Percentiles rank a stretch among this genome's conserved stretches.
These are phyloP conservation scores for Calonectria crousiana DNA, from an alignment of 2,329 filamentous ascomycete species.

Conservation along the genomic window DNA sequence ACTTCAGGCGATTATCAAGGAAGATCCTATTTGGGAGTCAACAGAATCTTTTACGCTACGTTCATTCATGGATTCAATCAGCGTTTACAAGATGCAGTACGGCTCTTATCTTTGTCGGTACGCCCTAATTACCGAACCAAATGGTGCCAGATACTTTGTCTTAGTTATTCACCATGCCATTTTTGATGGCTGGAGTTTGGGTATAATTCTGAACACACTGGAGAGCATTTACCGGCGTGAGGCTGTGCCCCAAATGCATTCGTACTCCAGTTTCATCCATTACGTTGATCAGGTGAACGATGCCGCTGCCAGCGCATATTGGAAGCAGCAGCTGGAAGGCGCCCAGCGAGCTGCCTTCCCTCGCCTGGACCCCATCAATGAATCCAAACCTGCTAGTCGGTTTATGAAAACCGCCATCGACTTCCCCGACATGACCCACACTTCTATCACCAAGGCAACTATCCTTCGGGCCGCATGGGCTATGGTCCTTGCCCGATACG, in stretches of 20 bases:
- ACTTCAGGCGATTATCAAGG: neutral
- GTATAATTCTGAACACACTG: neutral
- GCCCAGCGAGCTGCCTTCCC: slow-evolving; percentile 7
- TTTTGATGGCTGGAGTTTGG: slow-evolving; percentile 40
- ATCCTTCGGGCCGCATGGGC: slow-evolving; percentile 13
- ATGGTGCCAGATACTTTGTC: neutral
- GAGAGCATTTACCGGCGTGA: neutral
- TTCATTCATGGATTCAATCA: neutral
- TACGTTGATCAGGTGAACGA: neutral
- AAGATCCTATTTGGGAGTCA: slow-evolving; percentile 6
- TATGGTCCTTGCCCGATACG: slow-evolving; percentile 2
- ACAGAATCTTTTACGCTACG: neutral
- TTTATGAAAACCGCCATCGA: neutral
- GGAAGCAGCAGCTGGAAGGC: slow-evolving; percentile 2
- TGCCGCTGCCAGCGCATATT: neutral
- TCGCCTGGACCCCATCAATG: neutral
- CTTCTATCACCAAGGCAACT: neutral
- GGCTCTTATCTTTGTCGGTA: neutral
- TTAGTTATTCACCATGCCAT: slow-evolving; percentile 39
- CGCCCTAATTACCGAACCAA: neutral
- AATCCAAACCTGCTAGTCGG: neutral
- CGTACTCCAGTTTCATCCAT: slow-evolving; percentile 2
- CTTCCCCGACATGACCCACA: neutral
- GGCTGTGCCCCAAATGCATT: neutral
- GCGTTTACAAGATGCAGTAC: slow-evolving; percentile 1